These are phyloP conservation scores for Chalaropsis thielavioides DNA, from an alignment of 2,329 filamentous ascomycete genomes.

Conservation along the genomic window DNA sequence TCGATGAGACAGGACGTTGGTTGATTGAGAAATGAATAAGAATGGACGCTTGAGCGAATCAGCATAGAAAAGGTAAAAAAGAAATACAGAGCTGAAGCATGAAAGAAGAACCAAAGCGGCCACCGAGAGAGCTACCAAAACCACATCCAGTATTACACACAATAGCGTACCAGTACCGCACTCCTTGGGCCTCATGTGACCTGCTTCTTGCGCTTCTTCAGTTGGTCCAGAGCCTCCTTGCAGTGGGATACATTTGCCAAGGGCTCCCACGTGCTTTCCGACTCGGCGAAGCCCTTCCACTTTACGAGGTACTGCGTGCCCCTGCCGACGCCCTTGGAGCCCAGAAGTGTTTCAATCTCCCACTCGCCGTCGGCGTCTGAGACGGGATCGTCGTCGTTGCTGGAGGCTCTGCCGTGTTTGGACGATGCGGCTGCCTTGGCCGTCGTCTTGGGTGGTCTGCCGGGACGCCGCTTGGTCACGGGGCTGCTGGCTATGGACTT, in stretches of 20 bases:
- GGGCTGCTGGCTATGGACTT: no score
- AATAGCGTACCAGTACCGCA: no score
- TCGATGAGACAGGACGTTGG: not conserved
- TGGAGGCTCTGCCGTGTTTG: not conserved
- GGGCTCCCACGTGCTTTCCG: constrained; percentile 41
- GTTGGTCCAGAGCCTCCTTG: constrained; percentile 25
- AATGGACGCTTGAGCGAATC: not conserved
- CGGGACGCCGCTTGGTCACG: no score
- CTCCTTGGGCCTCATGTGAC: not conserved
- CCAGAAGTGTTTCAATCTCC: constrained; percentile 35
- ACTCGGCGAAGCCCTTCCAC: constrained; percentile 34
- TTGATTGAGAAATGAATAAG: not conserved
- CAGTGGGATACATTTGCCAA: constrained; percentile 32
- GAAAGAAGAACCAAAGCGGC: no score
- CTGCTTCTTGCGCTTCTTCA: constrained; percentile 22
- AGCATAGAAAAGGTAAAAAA: no score
- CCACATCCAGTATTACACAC: no score
- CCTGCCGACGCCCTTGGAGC: constrained; percentile 26
- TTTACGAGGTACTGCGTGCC: constrained; percentile 36
- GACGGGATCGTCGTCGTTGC: not conserved
- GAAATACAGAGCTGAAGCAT: no score
- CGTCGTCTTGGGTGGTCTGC: no score
- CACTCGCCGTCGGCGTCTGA: constrained; percentile 25
- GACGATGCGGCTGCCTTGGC: no score
- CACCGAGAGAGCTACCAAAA: no score